Base-by-base conservation (phyloP, 2,329 filamentous ascomycete species). In the Coniochaeta pulveracea region DNA sequence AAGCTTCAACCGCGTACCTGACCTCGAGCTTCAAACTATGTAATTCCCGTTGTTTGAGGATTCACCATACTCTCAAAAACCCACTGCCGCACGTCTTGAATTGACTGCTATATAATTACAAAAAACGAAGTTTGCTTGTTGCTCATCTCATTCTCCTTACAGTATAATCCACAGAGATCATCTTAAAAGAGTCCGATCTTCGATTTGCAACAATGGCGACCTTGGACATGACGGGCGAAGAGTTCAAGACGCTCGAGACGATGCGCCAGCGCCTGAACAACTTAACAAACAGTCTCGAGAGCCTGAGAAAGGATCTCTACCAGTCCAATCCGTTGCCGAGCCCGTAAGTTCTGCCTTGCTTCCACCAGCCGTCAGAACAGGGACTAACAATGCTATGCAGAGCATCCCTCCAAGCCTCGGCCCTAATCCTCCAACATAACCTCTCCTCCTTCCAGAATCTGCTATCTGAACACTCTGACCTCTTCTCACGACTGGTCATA, bases 351-450 rank as follows among this genome's bases (percentile, higher is more conserved):
- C 9, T 37, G 14, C 10, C 16, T 10, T 27, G 6, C 24, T 15
- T 29, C 6, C 26, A 29, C 11, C n/a, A 6, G 7, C 26, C 12
- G 11, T 18, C 26, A 10, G 11, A 27, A 7, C 9, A 27, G 15
- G 8, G 7, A 14, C 8, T 11, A 27, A 10, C 26, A 8, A 7
- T 27, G 8, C 19, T 22, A 10, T 4, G 17, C 42, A 85, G 81
- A 47, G 68, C 74, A 28, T 83, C 80, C 10, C 66, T 88, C 30
- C 78, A 85, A 52, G 72, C 74, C n/a, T 80, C 78, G 30, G 69
- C 77, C 26, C 67, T 70, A 41, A 83, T 86, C 50, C 70, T 86
- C 34, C 76, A 79, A 43, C 70, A 70, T 43, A 83, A 83, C 51
- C 69, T 91, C 24, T 61, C 69, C 40, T 73, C 72, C 16, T 66